phyloP scores from a whole-genome alignment of 1,284 basidiomycete genomes.

The Paramarasmius palmivorus region DNA sequence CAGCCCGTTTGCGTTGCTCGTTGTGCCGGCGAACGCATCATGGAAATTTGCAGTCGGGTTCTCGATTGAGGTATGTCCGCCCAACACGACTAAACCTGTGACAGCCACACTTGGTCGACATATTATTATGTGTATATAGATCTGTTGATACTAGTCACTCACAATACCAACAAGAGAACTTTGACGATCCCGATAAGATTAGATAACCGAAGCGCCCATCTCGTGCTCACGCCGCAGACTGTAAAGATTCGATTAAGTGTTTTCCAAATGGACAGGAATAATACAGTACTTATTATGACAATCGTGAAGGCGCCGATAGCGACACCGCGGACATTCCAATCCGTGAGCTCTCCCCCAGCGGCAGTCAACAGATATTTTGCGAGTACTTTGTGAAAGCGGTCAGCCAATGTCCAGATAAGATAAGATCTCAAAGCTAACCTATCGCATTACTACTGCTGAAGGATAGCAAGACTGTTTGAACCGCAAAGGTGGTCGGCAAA shows the following conservation, averaged over 20 bases:
- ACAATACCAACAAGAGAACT: slow-evolving; percentile 31
- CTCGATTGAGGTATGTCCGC: slow-evolving; percentile 42
- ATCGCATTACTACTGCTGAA: slow-evolving; percentile 38
- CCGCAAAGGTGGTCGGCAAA: slow-evolving; percentile 43
- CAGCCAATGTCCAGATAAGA: neutral
- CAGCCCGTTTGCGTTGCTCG: slow-evolving; percentile 35
- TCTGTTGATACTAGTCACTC: slow-evolving; percentile 5
- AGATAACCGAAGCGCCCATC: slow-evolving; percentile 24
- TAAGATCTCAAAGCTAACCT: slow-evolving; percentile 16
- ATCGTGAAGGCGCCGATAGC: slow-evolving; percentile 33
- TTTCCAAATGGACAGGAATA: neutral
- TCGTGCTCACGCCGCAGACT: slow-evolving; percentile 30
- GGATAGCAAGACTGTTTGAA: slow-evolving; percentile 41
- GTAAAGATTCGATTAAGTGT: neutral
- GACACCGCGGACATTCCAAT: slow-evolving; percentile 35
- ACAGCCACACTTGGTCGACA: slow-evolving; percentile 32
- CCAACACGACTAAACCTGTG: slow-evolving; percentile 48
- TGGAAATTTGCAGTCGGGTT: slow-evolving; percentile 51
- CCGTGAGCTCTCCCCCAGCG: slow-evolving; percentile 24
- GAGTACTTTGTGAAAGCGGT: slow-evolving; percentile 23
- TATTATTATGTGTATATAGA: neutral
- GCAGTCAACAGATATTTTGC: slow-evolving; percentile 35
- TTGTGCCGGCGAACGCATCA: slow-evolving; percentile 46
- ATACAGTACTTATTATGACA: slow-evolving; percentile 26
- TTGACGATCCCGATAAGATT: slow-evolving; percentile 33